Evolutionary conservation across 2,329 filamentous ascomycete species (phyloP).

Genomic region (Cladorrhinum sp.): DNA sequence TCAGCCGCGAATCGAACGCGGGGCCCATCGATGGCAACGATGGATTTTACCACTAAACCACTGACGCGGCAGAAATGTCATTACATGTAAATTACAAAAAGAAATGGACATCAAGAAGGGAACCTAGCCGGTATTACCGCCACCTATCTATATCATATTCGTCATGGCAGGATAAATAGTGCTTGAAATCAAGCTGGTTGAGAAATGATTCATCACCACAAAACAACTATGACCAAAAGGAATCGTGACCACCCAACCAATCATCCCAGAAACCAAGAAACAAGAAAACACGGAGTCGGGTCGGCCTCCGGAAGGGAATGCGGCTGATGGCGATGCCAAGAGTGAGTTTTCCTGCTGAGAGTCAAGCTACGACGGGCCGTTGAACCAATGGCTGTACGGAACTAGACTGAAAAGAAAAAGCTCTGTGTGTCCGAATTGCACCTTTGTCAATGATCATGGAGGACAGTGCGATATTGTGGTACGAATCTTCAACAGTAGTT

Average conservation of each 20-base stretch:
- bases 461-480: neutral
- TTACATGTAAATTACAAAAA: no score
- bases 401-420: neutral
- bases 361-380: neutral
- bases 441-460: neutral
- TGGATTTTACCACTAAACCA: conserved; percentile 56
- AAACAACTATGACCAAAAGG: neutral
- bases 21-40: conserved; percentile 52
- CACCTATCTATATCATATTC: neutral
- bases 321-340: neutral
- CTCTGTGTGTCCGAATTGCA: neutral
- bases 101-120: no score
- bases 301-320: no score
- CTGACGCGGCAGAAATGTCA: no score
- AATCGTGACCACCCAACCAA: neutral
- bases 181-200: no score
- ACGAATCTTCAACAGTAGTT: neutral
- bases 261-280: neutral
- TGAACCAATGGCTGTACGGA: neutral
- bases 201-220: neutral
- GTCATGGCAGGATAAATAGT: no score
- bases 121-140: neutral
- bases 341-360: neutral
- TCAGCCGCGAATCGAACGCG: conserved; percentile 32
- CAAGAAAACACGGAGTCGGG: neutral